A percentile compares a stretch with the other conserved stretches of the same genome.
Conservation (phyloP, 805 yeast species). For the Jamesozyma lodderae region DNA sequence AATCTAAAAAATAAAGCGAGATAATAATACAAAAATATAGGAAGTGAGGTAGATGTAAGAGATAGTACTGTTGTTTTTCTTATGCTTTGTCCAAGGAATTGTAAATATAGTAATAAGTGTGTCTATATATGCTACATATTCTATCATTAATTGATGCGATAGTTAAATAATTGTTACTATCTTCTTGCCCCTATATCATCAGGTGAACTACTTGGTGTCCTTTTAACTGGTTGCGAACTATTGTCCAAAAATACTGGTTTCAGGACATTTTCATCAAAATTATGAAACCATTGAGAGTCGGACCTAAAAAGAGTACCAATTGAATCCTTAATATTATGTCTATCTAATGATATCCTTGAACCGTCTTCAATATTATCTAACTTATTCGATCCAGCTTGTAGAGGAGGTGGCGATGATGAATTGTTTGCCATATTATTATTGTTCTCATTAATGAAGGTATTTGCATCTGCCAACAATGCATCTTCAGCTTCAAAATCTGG, state of each 20-base stretch:
- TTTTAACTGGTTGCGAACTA: constrained; percentile 1
- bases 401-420: constrained; percentile 1
- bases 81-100: too few relatives aligned
- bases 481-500: constrained; percentile 14
- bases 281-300: constrained; percentile 78
- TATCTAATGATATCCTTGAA: constrained; percentile 4
- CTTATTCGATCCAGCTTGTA: background rate
- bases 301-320: constrained; percentile 22
- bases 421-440: constrained; percentile 2
- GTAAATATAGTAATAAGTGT: too few relatives aligned
- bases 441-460: constrained; percentile 1
- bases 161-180: background rate
- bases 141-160: too few relatives aligned
- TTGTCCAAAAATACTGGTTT: constrained; percentile 83
- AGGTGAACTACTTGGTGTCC: constrained; percentile 2
- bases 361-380: background rate
- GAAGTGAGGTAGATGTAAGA: too few relatives aligned
- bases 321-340: constrained; percentile 7
- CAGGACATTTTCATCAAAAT: constrained; percentile 85
- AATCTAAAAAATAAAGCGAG: too few relatives aligned
- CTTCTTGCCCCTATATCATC: background rate
- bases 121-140: too few relatives aligned
- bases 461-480: constrained; percentile 6
- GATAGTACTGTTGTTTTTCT: too few relatives aligned
- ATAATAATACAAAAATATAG: too few relatives aligned